Percentiles rank a stretch among this genome's conserved stretches.
Evolutionary conservation across 352 stramenopile species (phyloP).

Genomic region (Phytophthora podocarpi): DNA sequence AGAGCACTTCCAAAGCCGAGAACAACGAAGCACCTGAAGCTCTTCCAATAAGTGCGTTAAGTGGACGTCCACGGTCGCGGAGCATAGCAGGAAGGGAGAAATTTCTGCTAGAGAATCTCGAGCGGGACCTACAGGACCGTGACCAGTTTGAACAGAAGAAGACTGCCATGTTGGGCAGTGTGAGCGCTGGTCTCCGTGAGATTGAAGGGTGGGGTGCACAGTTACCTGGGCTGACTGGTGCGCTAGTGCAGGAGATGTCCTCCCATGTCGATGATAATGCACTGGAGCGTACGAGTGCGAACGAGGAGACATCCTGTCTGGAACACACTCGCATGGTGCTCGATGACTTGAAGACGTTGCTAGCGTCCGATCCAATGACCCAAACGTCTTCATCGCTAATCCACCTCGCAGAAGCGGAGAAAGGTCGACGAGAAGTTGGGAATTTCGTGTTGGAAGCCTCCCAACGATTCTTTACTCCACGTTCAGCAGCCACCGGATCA

Average conservation of each 20-base stretch:
- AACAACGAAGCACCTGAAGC: background rate
- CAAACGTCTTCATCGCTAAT: conserved; percentile 61
- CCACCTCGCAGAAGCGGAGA: conserved; percentile 51
- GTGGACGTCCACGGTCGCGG: conserved; percentile 27
- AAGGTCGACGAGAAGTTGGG: conserved; percentile 58
- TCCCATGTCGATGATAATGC: conserved; percentile 4
- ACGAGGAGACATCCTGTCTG: conserved; percentile 19
- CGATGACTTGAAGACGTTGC: conserved; percentile 41
- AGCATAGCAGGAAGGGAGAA: conserved; percentile 34
- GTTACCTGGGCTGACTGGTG: conserved; percentile 31
- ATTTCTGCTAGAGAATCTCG: conserved; percentile 53
- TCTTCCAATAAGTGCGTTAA: conserved; percentile 23
- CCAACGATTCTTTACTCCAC: conserved; percentile 36
- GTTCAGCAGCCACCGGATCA: background rate
- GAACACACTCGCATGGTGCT: conserved; percentile 41
- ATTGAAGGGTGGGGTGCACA: conserved; percentile 48
- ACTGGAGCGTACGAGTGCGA: conserved; percentile 24
- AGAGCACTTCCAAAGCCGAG: background rate
- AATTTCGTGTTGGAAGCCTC: conserved; percentile 52
- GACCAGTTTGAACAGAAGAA: conserved; percentile 36
- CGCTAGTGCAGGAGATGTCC: conserved; percentile 47
- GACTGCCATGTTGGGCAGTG: conserved; percentile 12
- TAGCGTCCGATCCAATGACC: conserved; percentile 47
- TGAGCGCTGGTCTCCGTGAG: conserved; percentile 33
- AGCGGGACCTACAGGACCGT: conserved; percentile 42